phyloP scores from a whole-genome alignment of 2,329 filamentous ascomycete species.

The Calonectria pauciramosa region DNA sequence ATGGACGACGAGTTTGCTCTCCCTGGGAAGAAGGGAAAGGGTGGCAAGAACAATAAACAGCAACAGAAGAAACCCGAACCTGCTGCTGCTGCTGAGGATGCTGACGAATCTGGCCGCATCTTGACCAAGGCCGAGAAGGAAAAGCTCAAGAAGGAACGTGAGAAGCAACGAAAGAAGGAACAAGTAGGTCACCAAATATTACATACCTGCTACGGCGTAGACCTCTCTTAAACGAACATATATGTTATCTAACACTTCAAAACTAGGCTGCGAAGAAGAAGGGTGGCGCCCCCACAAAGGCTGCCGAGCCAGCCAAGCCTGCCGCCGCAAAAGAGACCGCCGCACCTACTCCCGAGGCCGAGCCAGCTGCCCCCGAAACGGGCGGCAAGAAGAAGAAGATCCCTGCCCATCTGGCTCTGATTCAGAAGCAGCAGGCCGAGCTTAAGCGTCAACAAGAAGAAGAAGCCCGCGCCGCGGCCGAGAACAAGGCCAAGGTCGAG shows the following conservation, averaged over 20 bases:
- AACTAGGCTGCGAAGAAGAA: constrained; percentile 86
- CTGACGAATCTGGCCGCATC: constrained; percentile 74
- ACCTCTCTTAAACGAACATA: not conserved
- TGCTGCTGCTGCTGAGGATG: constrained; percentile 61
- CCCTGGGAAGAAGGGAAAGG: constrained; percentile 82
- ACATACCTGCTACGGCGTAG: not conserved
- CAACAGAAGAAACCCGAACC: constrained; percentile 61
- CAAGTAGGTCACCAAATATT: constrained; percentile 69
- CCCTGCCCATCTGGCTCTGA: constrained; percentile 76
- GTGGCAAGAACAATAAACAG: constrained; percentile 60
- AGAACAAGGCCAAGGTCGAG: constrained; percentile 75
- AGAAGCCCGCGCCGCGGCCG: constrained; percentile 70
- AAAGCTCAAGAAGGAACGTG: constrained; percentile 96
- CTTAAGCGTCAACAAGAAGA: constrained; percentile 77
- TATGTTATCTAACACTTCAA: constrained; percentile 29
- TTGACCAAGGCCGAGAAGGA: constrained; percentile 99
- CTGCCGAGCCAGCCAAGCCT: constrained; percentile 42
- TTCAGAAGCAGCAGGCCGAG: constrained; percentile 89
- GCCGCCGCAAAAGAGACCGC: constrained; percentile 75
- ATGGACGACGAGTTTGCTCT: constrained; percentile 89
- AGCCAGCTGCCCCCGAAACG: constrained; percentile 58
- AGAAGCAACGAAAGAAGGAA: constrained; percentile 99
- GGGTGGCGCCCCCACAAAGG: constrained; percentile 52
- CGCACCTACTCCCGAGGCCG: constrained; percentile 58
- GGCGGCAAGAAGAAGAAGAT: constrained; percentile 91